phyloP scores from a whole-genome alignment of 2,329 filamentous ascomycete species.

The Pseudocercospora eumusae region DNA sequence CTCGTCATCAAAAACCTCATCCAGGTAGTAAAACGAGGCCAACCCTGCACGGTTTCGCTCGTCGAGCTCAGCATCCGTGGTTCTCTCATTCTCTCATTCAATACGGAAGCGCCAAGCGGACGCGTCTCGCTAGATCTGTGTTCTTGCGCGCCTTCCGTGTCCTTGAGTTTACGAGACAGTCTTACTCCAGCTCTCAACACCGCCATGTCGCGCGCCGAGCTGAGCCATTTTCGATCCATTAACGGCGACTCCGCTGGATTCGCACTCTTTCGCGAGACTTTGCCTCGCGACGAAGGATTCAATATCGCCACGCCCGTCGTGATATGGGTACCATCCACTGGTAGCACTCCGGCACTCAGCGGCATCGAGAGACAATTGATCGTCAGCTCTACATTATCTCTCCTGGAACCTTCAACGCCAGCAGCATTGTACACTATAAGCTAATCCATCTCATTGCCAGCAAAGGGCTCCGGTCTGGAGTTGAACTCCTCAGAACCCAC shows the following conservation, averaged over 20 bases:
- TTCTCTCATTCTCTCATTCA: background rate
- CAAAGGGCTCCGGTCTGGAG: slow-evolving; percentile 7
- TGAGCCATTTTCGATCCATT: slow-evolving; percentile 57
- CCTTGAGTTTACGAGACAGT: slow-evolving; percentile 1
- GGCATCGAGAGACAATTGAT: slow-evolving; percentile 9
- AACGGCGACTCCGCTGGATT: slow-evolving; percentile 64
- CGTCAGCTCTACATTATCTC: slow-evolving; percentile 12
- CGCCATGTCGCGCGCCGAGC: slow-evolving; percentile 12
- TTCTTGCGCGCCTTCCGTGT: background rate
- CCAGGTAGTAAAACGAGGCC: slow-evolving; percentile 6
- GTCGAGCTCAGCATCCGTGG: slow-evolving; percentile 19
- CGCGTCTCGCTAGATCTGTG: slow-evolving; percentile 5
- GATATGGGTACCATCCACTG: slow-evolving; percentile 13
- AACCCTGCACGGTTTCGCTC: slow-evolving; percentile 10
- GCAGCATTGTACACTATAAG: slow-evolving; percentile 4
- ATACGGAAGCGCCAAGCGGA: background rate
- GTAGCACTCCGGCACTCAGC: background rate
- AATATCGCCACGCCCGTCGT: background rate
- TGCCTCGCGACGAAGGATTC: slow-evolving; percentile 46
- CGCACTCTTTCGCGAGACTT: slow-evolving; percentile 59
- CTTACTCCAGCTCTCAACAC: slow-evolving; percentile 12
- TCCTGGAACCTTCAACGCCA: slow-evolving; percentile 2
- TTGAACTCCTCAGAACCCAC: slow-evolving; percentile 14
- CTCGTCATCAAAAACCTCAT: slow-evolving; percentile 42
- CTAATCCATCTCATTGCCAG: slow-evolving; percentile 18